Conservation (phyloP, 1,139 yeast species). For the Sugiyamaella sp. region DNA sequence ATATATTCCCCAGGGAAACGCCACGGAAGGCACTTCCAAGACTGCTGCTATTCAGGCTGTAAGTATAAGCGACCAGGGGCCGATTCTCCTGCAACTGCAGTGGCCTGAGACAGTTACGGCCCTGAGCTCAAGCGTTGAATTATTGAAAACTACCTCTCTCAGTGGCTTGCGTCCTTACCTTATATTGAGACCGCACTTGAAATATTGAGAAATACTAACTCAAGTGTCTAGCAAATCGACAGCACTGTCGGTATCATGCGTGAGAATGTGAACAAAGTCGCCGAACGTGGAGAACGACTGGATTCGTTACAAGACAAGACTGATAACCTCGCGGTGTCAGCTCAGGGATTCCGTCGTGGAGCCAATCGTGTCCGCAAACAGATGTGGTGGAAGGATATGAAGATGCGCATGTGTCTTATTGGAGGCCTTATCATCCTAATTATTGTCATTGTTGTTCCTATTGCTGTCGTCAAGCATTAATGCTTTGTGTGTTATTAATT, state of each 20-base stretch:
- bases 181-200: no score
- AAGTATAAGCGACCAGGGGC: slow-evolving; percentile 44
- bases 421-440: slow-evolving; percentile 79
- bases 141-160: no score
- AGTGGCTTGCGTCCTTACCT: no score
- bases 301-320: slow-evolving; percentile 94
- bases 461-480: slow-evolving; percentile 56
- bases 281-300: slow-evolving; percentile 91
- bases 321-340: slow-evolving; percentile 88
- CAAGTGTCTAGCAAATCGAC: slow-evolving; percentile 67
- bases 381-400: slow-evolving; percentile 99
- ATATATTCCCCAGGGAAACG: slow-evolving; percentile 68
- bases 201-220: no score
- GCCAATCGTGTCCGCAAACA: slow-evolving; percentile 98
- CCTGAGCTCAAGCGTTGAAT: no score
- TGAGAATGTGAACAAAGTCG: slow-evolving; percentile 94
- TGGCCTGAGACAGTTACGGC: not conserved
- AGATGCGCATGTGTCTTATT: slow-evolving; percentile 91
- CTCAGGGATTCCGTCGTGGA: slow-evolving; percentile 95
- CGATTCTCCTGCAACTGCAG: not conserved
- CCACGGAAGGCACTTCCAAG: slow-evolving; percentile 49
- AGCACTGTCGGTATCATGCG: slow-evolving; percentile 98
- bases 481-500: slow-evolving; percentile 2
- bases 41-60: slow-evolving; percentile 87
- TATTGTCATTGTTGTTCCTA: slow-evolving; percentile 85